Evolutionary conservation across 495 filamentous ascomycete genomes (phyloP), one percentile per base, ranked within the genome.

Genomic region (Neurospora sp.): DNA sequence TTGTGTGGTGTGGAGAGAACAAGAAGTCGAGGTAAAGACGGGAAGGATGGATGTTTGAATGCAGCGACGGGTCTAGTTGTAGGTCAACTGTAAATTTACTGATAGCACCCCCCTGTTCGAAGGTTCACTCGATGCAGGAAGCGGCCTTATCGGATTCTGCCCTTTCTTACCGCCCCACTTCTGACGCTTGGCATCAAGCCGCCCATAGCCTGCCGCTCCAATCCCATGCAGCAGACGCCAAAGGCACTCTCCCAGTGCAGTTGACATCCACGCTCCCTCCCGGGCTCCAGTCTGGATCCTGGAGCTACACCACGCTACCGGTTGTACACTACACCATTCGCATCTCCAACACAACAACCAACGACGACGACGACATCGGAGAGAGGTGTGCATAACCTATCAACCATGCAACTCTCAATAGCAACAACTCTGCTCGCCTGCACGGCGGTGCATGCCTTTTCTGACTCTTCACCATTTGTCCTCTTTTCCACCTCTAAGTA

Each of bases 391-490:
- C 70, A 75, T 72, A 73, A 69, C 46, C 72, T 68, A 78, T 46
- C 76, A 77, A 79, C 79, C 74, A 92, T 93, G 90, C 86, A 87
- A 85, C 78, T 90, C 75, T 88, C 85, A 74, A 83, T 83, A 77
- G 80, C 90, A 71, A 85, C 88, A 73, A 82, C 89, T 71, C 76
- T 93, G 53, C 87, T 91, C 79, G 86, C 92, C 73, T 86, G 85
- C 77, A 84, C 86, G 80, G 83, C 85, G 14, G 89, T 84, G 70
- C 85, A 88, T 44, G 94, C 94, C 18, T 95, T 96, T 82, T 88
- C 86, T 68, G 91, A 97, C 77, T 92, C 94, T 0, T 94, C 93
- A 59, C 94, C 94, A 18, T 96, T 96, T 79, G 86, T 97, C 81
- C 82, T 97, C 37, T 89, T 94, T 77, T 96, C 94, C 35, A 91